A percentile compares a stretch with the other conserved stretches of the same genome.
Evolutionary conservation across 2,329 filamentous ascomycete genomes (phyloP).

Genomic region (Xylariaceae sp.): DNA sequence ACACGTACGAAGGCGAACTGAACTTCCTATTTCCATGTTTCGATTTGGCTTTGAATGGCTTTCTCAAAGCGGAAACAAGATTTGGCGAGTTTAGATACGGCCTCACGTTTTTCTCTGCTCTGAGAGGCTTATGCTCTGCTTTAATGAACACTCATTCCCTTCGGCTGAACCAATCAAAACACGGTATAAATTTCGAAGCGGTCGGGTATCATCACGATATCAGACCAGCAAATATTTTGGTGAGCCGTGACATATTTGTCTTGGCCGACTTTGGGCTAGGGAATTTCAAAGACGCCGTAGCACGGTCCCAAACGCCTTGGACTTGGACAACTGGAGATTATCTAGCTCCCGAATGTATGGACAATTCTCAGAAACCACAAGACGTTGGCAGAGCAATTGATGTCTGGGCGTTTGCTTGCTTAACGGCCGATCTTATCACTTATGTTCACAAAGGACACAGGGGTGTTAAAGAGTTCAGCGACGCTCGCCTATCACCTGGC

Average conservation of each 20-base stretch:
- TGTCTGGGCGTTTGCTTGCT: slow-evolving; percentile 6
- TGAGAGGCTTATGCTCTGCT: slow-evolving; percentile 1
- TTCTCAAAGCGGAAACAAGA: not conserved
- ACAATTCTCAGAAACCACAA: not conserved
- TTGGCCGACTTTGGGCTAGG: slow-evolving; percentile 5
- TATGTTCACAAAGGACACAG: slow-evolving; percentile 1
- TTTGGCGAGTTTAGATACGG: not conserved
- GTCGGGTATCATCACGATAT: slow-evolving; percentile 7
- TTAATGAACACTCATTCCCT: not conserved
- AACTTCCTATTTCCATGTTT: slow-evolving; percentile 4
- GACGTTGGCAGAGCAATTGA: not conserved
- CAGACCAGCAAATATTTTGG: slow-evolving; percentile 2
- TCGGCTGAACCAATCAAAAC: not conserved
- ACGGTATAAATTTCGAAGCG: slow-evolving; percentile 1
- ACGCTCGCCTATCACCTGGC: not conserved
- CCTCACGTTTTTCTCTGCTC: slow-evolving; percentile 4
- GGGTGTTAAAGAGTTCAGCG: not conserved
- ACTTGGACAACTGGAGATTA: not conserved
- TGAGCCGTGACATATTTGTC: not conserved
- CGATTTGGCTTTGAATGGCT: not conserved
- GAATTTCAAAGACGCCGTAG: not conserved
- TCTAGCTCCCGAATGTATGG: slow-evolving; percentile 1
- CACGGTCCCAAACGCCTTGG: not conserved
- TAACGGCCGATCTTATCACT: not conserved
- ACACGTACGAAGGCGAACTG: not conserved